Percentiles rank a stretch among this genome's conserved stretches.
These are phyloP conservation scores for Cordyceps pruinosa DNA, from an alignment of 2,329 filamentous ascomycete species.

Conservation along the genomic window DNA sequence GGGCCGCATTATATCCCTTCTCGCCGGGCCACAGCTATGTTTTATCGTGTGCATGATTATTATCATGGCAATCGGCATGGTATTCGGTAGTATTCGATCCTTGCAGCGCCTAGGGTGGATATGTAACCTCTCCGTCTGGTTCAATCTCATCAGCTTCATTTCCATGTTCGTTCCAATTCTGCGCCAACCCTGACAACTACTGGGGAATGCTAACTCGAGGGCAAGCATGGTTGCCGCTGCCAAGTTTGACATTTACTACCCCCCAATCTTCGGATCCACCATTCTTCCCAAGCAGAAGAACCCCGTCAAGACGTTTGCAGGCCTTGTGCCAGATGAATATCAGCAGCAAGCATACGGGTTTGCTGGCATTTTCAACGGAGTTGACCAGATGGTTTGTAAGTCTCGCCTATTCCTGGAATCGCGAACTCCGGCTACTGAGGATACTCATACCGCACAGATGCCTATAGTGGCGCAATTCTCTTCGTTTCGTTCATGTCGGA, in stretches of 20 bases:
- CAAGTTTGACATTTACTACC: constrained; percentile 1
- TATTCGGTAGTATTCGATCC: constrained; percentile 48
- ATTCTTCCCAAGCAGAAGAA: constrained; percentile 5
- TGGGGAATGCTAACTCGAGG: background rate
- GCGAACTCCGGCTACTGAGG: no score
- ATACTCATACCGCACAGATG: constrained; percentile 20
- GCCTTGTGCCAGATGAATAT: constrained; percentile 10
- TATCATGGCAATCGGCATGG: constrained; percentile 42
- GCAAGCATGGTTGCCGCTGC: constrained; percentile 12
- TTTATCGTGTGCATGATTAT: constrained; percentile 46
- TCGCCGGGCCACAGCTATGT: constrained; percentile 36
- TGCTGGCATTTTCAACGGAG: constrained; percentile 13
- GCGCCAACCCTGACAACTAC: background rate
- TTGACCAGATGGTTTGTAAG: constrained; percentile 13
- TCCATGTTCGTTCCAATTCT: constrained; percentile 21
- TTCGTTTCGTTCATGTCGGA: constrained; percentile 50
- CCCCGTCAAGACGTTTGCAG: constrained; percentile 8
- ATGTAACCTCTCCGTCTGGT: constrained; percentile 49
- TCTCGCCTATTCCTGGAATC: constrained; percentile 23
- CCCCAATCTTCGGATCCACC: constrained; percentile 5
- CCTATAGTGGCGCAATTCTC: constrained; percentile 50
- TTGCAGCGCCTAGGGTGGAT: constrained; percentile 47
- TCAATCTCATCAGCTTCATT: constrained; percentile 43
- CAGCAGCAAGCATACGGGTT: constrained; percentile 12
- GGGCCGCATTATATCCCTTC: constrained; percentile 48